These are phyloP conservation scores for Mitragyna speciosa DNA, from an alignment of 257 asterid genomes.

Conservation along the genomic window DNA sequence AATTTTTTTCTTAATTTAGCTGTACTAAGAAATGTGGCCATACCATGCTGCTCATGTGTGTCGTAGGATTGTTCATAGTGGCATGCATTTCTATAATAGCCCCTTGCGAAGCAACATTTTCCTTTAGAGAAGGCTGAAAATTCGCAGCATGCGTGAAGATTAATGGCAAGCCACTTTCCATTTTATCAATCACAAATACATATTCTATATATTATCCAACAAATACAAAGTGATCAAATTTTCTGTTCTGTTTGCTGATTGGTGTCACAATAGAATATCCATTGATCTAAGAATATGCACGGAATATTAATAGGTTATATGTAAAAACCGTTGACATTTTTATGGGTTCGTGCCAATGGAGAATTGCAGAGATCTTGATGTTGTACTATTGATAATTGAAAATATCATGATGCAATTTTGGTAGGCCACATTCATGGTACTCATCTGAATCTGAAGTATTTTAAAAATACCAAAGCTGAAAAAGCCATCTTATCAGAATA, in stretches of 20 bases:
- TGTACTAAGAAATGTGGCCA: not conserved
- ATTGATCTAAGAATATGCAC: too few relatives aligned
- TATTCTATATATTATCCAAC: constrained; percentile 4
- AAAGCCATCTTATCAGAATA: not conserved
- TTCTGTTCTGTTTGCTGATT: too few relatives aligned
- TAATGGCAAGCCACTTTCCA: not conserved
- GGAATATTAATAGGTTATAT: not conserved
- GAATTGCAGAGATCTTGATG: not conserved
- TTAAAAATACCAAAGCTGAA: not conserved
- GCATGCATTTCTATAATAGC: not conserved
- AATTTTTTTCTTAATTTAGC: not conserved
- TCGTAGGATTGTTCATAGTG: not conserved
- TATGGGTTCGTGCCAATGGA: not conserved
- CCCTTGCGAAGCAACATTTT: not conserved
- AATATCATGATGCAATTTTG: not conserved
- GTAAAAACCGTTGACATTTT: not conserved
- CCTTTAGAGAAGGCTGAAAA: not conserved
- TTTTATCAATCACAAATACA: not conserved
- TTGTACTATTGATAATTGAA: not conserved
- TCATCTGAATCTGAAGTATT: not conserved
- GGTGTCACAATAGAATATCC: not conserved
- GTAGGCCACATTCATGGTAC: not conserved
- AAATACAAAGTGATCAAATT: not conserved
- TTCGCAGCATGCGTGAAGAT: not conserved
- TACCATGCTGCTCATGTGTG: not conserved